Conservation (phyloP, 805 yeast species). For the Isabelozyma pseudorhagii region DNA sequence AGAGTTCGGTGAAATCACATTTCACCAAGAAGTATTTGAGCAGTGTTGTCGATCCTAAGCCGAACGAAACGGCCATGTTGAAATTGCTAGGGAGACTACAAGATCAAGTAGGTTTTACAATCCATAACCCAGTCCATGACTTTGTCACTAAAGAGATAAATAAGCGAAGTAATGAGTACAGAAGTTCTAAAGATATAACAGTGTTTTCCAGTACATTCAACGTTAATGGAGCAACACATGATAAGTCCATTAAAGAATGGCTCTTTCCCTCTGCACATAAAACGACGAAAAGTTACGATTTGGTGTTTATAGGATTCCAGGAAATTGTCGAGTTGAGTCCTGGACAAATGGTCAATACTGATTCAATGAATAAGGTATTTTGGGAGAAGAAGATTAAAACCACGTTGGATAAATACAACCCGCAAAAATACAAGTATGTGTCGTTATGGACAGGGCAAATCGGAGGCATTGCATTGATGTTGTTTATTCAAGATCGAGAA, state of each 20-base stretch:
- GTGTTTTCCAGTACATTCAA: slow-evolving; percentile 53
- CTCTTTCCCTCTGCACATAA: slow-evolving; percentile 38
- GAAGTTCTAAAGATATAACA: slow-evolving; percentile 35
- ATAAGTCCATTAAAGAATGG: slow-evolving; percentile 43
- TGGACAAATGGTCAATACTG: slow-evolving; percentile 78
- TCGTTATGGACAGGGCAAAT: slow-evolving; percentile 74
- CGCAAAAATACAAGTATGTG: slow-evolving; percentile 43
- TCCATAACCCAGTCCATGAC: slow-evolving; percentile 55
- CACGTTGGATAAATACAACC: slow-evolving; percentile 38
- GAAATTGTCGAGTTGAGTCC: slow-evolving; percentile 80
- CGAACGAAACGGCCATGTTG: slow-evolving; percentile 41
- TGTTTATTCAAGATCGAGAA: slow-evolving; percentile 60
- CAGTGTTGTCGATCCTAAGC: slow-evolving; percentile 40
- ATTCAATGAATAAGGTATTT: slow-evolving; percentile 52
- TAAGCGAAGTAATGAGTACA: slow-evolving; percentile 37
- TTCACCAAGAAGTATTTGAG: slow-evolving; percentile 34
- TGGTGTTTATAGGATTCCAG: slow-evolving; percentile 81
- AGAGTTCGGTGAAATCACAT: slow-evolving; percentile 29
- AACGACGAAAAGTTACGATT: slow-evolving; percentile 47
- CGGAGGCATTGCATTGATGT: slow-evolving; percentile 76
- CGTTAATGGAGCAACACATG: slow-evolving; percentile 48
- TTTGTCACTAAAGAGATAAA: slow-evolving; percentile 43
- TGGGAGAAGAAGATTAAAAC: slow-evolving; percentile 66
- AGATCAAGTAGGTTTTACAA: slow-evolving; percentile 41
- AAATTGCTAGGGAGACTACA: slow-evolving; percentile 48